Evolutionary conservation across 768 basidiomycete genomes (phyloP), one percentile per base, ranked within the genome.

Genomic region (Russula foetens): DNA sequence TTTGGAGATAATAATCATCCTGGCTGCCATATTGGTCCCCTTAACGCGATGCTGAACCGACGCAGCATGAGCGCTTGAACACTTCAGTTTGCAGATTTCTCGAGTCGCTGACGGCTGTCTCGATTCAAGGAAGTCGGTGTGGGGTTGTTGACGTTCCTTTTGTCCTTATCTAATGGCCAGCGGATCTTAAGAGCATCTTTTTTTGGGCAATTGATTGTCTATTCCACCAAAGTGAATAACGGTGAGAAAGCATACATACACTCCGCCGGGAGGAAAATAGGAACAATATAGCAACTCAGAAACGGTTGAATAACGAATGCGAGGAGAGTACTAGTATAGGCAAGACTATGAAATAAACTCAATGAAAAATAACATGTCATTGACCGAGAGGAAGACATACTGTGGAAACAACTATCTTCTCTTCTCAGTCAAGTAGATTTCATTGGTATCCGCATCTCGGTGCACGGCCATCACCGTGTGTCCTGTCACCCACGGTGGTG

Each of bases 401-500:
- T 38, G 3, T 43, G 29, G 19, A 31, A 57, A 7, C 5, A 23
- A 3, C 44, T 56, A 56, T 48, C 45, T 39, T 15, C 4, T 23
- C 56, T 63, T 64, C 45, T 64, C 63, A 2, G 47, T 53, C 44
- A 63, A 19, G 56, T 63, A 56, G 33, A 64, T 47, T 1, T 58
- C 35, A 23, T 56, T 61, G 4, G 26, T 51, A 1, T 29, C n/a
- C 24, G 17, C 17, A 23, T 57, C 63, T 43, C 17, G 38, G 19
- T 58, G 35, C 23, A 64, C 60, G 11, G 43, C 15, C 57, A 63
- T 8, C 7, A 65, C 45, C 26, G 35, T 38, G 49, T 64, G 64
- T 19, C 63, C 64, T 4, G 43, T 52, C 3, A 64, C 62, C 64
- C 58, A 64, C 11, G 63, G 65, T 17, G 65, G 55, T 3, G 56